These are phyloP conservation scores for Colletotrichum filicis DNA, from an alignment of 2,329 filamentous ascomycete genomes.

Conservation along the genomic window DNA sequence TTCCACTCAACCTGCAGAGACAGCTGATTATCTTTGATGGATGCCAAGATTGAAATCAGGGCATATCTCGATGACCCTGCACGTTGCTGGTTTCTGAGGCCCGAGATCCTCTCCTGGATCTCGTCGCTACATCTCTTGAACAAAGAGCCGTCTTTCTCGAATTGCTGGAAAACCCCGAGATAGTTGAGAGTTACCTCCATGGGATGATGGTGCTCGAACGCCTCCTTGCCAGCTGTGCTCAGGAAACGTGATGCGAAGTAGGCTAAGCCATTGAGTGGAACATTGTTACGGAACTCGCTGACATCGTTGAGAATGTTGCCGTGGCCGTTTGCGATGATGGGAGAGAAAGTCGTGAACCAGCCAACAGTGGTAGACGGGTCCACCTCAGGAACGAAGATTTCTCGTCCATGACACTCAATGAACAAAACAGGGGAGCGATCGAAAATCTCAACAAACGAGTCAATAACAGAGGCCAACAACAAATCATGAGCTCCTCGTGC, in stretches of 20 bases:
- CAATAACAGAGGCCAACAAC: conserved; percentile 46
- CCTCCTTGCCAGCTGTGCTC: not conserved
- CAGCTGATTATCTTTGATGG: not conserved
- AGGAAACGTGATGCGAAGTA: conserved; percentile 30
- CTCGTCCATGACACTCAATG: conserved; percentile 55
- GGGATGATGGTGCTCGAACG: conserved; percentile 31
- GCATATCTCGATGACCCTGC: not conserved
- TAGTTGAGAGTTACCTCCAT: conserved; percentile 43
- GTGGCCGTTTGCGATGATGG: conserved; percentile 37
- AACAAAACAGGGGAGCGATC: conserved; percentile 48
- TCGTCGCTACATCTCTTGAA: conserved; percentile 36
- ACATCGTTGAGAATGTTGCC: not conserved
- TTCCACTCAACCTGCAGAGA: conserved; percentile 20
- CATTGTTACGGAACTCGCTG: not conserved
- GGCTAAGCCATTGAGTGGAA: not conserved
- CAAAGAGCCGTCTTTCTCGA: conserved; percentile 40
- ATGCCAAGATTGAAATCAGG: conserved; percentile 12
- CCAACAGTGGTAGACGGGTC: conserved; percentile 54
- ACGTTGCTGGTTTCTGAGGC: conserved; percentile 8
- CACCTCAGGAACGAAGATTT: conserved; percentile 44
- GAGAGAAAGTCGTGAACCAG: conserved; percentile 57
- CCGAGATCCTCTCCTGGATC: not conserved
- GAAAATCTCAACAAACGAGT: conserved; percentile 49
- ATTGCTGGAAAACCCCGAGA: conserved; percentile 43
- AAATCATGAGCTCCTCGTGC: conserved; percentile 49